These are phyloP conservation scores for Backusella parvicylindrica DNA, from an alignment of 192 early-diverging fungal species.

Conservation along the genomic window DNA sequence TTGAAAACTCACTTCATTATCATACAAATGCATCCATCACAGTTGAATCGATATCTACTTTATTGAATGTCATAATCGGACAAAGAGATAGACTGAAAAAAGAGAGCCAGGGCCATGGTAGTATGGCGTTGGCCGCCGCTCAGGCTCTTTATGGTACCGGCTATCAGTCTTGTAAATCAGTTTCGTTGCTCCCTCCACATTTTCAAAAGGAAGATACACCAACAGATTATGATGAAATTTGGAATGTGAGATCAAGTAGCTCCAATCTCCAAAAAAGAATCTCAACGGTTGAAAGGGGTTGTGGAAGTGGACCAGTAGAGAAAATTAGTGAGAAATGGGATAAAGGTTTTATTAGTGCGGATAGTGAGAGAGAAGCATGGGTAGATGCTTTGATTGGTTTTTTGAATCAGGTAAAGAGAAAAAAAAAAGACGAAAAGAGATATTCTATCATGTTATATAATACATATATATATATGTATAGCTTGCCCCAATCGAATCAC, in stretches of 20 bases:
- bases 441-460: too few relatives aligned
- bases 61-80: conserved; percentile 46
- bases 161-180: background rate
- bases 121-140: background rate
- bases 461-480: conserved; percentile 4
- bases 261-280: background rate
- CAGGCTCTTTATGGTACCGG: conserved; percentile 3
- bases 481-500: conserved; percentile 40
- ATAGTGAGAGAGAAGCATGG: conserved; percentile 43
- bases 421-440: background rate
- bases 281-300: conserved; percentile 6
- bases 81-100: conserved; percentile 16
- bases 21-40: conserved; percentile 22
- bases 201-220: background rate
- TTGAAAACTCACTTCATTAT: conserved; percentile 61
- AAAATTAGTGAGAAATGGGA: conserved; percentile 46
- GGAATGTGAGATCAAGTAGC: background rate
- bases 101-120: conserved; percentile 12
- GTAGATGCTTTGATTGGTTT: conserved; percentile 47
- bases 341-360: conserved; percentile 19
- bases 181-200: background rate
- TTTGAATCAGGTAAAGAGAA: conserved; percentile 43
- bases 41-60: conserved; percentile 45
- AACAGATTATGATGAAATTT: background rate
- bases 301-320: conserved; percentile 37